Percentiles rank a stretch among this genome's conserved stretches.
phyloP scores from a whole-genome alignment of 1,139 yeast species.

The Pichia sp. region DNA sequence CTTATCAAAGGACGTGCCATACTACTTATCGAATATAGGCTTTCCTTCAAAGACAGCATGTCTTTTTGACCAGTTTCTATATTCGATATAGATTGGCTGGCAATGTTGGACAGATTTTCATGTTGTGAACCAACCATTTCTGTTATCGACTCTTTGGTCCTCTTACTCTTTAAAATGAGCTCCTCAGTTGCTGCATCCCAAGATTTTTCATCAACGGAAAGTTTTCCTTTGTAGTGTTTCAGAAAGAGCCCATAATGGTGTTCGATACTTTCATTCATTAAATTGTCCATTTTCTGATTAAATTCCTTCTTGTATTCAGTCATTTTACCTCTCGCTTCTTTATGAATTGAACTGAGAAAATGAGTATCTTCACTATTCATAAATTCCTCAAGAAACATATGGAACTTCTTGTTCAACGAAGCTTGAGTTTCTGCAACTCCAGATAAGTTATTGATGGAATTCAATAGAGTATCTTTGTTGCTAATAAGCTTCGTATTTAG shows the following conservation, averaged over 20 bases:
- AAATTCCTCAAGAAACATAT: slow-evolving; percentile 1
- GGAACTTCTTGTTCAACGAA: not conserved
- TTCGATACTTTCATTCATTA: slow-evolving; percentile 7
- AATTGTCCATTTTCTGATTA: not conserved
- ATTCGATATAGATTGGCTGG: not conserved
- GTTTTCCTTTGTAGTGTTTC: slow-evolving; percentile 5
- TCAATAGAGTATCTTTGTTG: not conserved
- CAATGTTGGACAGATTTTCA: not conserved
- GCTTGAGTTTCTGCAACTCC: not conserved
- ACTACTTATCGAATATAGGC: not conserved
- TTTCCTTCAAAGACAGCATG: not conserved
- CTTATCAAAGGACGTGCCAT: not conserved
- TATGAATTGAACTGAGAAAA: not conserved
- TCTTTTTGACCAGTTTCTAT: not conserved
- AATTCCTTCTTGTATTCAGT: slow-evolving; percentile 4
- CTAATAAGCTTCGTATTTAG: not conserved
- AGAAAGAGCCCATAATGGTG: slow-evolving; percentile 13
- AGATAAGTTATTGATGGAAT: not conserved
- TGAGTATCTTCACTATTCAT: not conserved
- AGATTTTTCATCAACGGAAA: not conserved
- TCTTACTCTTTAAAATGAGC: not conserved
- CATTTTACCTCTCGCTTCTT: not conserved
- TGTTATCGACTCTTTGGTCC: not conserved
- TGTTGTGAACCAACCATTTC: not conserved
- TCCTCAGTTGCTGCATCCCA: slow-evolving; percentile 3